Evolutionary conservation across 2,329 filamentous ascomycete genomes (phyloP), one percentile per base, ranked within the genome.

Genomic region (Epichloe sp.): DNA sequence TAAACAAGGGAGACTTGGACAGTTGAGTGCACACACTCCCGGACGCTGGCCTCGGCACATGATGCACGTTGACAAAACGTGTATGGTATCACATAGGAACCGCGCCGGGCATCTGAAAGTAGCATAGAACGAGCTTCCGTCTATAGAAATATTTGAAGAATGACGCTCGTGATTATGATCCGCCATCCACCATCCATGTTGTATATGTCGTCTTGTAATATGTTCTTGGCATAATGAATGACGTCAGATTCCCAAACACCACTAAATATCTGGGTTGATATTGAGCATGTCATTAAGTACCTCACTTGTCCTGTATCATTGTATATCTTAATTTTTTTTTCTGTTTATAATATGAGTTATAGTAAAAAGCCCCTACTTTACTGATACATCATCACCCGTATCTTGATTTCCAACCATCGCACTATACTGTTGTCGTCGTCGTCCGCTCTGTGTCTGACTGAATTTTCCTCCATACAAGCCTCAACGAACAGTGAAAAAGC

Each of bases 401-500:
- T 46, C 44, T 23, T 21, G 34, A n/a, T 36, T 35, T 23, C 38
- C 23, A 48, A 42, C 15, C 35, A 21, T 21, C 15, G 36, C 19
- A 34, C 44, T 21, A 35, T 34, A 46, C 17, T 37, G 17, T 21
- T 21, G 44, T 46, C 44, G 17, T 46, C 19, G 34, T 37, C n/a
- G 36, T 36, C 17, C 31, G n/a, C 21, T 4, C n/a, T 48, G 5
- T 42, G 38, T 48, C 23, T 23, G 23, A 31, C 11, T 34, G 11
- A 5, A 26, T 15, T 48, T n/a, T 21, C 37, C 37, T 38, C 37
- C 37, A 26, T 26, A n/a, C 37, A 35, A 37, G 10, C 26, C 42
- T 8, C 31, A 49, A 43, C 10, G 38, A 52, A 48, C 34, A 34
- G 14, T 17, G 19, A 57, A 51, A 51, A 40, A 52, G 52, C 47